Percentiles rank a stretch among this genome's conserved stretches.
phyloP scores from a whole-genome alignment of 352 stramenopile species.

The Pythium dissimile region DNA sequence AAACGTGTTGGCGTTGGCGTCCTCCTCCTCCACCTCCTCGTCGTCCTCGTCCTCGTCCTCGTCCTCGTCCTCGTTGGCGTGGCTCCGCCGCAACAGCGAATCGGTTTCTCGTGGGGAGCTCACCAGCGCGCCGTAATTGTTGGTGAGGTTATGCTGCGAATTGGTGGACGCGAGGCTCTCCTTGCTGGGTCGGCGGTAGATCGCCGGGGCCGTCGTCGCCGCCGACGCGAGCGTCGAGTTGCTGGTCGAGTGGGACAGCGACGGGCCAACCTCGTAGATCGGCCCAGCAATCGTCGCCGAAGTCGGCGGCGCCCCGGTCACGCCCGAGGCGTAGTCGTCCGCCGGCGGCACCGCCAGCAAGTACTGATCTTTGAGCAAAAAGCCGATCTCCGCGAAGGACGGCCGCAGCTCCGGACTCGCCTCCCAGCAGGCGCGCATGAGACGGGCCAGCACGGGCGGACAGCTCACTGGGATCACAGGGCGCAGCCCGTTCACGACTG shows the following conservation, averaged over 20 bases:
- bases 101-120: slow-evolving; percentile 13
- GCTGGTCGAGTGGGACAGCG: slow-evolving; percentile 11
- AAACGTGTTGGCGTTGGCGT: neutral
- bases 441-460: slow-evolving; percentile 58
- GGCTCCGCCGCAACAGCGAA: neutral
- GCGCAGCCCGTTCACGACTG: slow-evolving; percentile 80
- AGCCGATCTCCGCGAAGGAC: slow-evolving; percentile 76
- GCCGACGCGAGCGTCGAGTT: slow-evolving; percentile 12
- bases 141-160: slow-evolving; percentile 9
- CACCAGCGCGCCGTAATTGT: slow-evolving; percentile 7
- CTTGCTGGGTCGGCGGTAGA: slow-evolving; percentile 21
- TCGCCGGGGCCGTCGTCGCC: slow-evolving; percentile 12
- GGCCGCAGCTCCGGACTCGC: slow-evolving; percentile 63
- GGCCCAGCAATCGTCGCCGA: slow-evolving; percentile 21
- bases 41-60: slow-evolving; percentile 5
- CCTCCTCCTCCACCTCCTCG: neutral
- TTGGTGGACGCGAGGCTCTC: slow-evolving; percentile 19
- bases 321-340: slow-evolving; percentile 40
- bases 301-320: slow-evolving; percentile 7
- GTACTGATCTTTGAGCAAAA: slow-evolving; percentile 74
- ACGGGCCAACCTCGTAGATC: slow-evolving; percentile 19
- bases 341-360: slow-evolving; percentile 48
- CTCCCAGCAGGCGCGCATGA: slow-evolving; percentile 87
- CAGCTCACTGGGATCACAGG: slow-evolving; percentile 84
- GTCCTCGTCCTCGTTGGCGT: neutral